Evolutionary conservation across 1,139 yeast genomes (phyloP), one percentile per base, ranked within the genome.

Genomic region (Kurtzmaniella natalensis): DNA sequence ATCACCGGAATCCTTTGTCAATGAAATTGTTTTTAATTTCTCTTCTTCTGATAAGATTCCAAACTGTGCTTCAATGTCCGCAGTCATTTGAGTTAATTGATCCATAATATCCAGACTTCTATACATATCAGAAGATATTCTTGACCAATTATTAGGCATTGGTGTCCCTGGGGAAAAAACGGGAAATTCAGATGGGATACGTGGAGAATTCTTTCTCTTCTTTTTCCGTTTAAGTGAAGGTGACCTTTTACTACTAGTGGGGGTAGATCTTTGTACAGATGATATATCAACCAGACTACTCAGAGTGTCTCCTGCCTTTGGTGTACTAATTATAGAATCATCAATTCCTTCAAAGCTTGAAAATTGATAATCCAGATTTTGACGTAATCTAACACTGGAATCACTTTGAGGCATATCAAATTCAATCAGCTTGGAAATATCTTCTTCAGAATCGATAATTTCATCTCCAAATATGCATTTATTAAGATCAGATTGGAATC

Each of bases 61-160:
- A 20, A 60, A 39, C 37, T 61, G 66, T 34, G 61, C 61, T 40
- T 64, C 61, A 14, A 64, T 63, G 37, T 65, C 71, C 7, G 60
- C 55, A 0, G 74, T 67, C 15, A 67, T 67, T 39, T 64, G 60
- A 18, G 62, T 61, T 31, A 68, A 52, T 25, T 65, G 50, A 36
- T 66, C 72, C 32, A 68, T 51, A 18, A 67, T 62, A 19, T 61
- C 59, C 2, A 70, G 61, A 28, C 72, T 44, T 37, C 70, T 52
- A 19, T 64, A 47, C 29, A 26, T 20, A 30, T 39, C 42, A 7
- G 42, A 32, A 2, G 29, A 26, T 6, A 18, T 21, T 18, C 29
- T 26, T 7, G 29, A 26, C 33, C 37, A 25, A 16, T 13, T 13
- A 19, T 20, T 9, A 27, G 14, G 17, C 19, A 18, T 17, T 2